Evolutionary conservation across 305 asterid species (phyloP), one percentile per base, ranked within the genome.

Genomic region (Striga hermonthica): DNA sequence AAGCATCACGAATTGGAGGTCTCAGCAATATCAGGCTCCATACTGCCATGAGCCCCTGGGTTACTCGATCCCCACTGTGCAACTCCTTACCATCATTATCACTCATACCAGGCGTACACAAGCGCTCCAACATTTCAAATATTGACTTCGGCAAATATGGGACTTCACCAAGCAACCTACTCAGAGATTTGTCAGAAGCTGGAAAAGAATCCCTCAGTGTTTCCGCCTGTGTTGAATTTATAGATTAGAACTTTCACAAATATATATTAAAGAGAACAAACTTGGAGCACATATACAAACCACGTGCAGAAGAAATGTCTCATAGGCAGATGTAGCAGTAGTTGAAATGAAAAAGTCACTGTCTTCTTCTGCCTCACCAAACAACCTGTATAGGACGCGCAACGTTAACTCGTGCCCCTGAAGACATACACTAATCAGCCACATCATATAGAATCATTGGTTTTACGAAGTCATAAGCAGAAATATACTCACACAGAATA

Each of bases 331-430:
- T 77, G 87, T 84, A 11, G 97, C 95, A 60, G 91, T 83, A 70
- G 96, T 87, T 28, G 99, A 90, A 71, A 86, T 81, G 74, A 93
- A 80, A 74, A 93, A 81, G 73, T 93, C 99, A 59, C 82, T 92
- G 73, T 88, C 96, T 75, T 74, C 94, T 79, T 93, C 97, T 39
- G 96, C 97, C 85, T 85, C 97, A 47, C 99, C 96, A 93, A 78
- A 89, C 72, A 93, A 79, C 88, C 91, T 85, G 86, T 86, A 88
- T 78, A 93, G 96, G 84, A 90, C 91, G 70, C 84, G 95, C 81
- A 90, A 81, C 47, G 99, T 90, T 86, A 93, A 88, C 89, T 93
- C 96, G 82, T 90, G 97, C 82, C 99, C 99, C 99, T 93, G 95
- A 72, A 82, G 84, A 81, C 74, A 83, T 75, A 76, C 81, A 81